These are phyloP conservation scores for Aspergillus sp. DNA, from an alignment of 2,329 filamentous ascomycete species.

Conservation along the genomic window DNA sequence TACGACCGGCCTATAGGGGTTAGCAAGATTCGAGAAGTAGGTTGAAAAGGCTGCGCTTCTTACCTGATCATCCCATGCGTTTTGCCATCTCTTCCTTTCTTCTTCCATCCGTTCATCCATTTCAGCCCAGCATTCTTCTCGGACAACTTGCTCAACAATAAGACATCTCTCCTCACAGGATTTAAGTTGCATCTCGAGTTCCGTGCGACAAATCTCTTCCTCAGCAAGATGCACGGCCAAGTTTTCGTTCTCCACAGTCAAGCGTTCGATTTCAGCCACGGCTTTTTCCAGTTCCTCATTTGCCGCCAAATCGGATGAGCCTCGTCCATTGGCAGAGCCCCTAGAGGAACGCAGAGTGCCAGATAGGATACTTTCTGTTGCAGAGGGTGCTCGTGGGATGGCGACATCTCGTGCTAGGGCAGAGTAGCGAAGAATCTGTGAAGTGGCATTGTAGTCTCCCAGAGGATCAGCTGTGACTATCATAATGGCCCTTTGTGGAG, in stretches of 20 bases:
- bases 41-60: conserved; percentile 1
- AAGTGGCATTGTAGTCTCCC: conserved; percentile 94
- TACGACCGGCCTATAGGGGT: conserved; percentile 50
- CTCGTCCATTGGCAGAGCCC: conserved; percentile 31
- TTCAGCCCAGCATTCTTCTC: conserved; percentile 80
- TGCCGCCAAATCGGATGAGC: conserved; percentile 30
- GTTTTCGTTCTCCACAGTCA: conserved; percentile 68
- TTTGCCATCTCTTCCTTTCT: conserved; percentile 75
- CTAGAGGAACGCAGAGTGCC: conserved; percentile 24
- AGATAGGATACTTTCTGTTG: conserved; percentile 60
- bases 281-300: conserved; percentile 72
- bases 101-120: conserved; percentile 70
- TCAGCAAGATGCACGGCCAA: conserved; percentile 61
- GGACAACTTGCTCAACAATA: conserved; percentile 71
- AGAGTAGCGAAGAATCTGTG: conserved; percentile 89
- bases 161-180: conserved; percentile 57
- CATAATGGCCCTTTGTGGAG: conserved; percentile 86
- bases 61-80: conserved; percentile 65
- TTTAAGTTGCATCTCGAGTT: conserved; percentile 65
- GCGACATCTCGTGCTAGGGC: conserved; percentile 89
- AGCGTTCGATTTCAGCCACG: conserved; percentile 69
- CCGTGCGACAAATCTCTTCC: conserved; percentile 61
- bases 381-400: conserved; percentile 76
- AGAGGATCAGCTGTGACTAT: conserved; percentile 88
- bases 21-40: conserved; percentile 4